Conservation (phyloP, 176 grass and related monocot species). For the Hordeum vulgare region MorexV3_pseudomolecules_assembly NC_058519.1:607949757-607950256, state of each 20-base stretch:
- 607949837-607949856: not conserved
- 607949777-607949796: no score
- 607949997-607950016: not conserved
- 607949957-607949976: not conserved
- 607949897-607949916: slow-evolving; percentile 9
- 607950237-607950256: slow-evolving; percentile 68
- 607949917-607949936: not conserved
- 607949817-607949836: not conserved
- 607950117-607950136: slow-evolving; percentile 76
- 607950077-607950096: not conserved
- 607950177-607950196: slow-evolving; percentile 86
- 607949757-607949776: no score
- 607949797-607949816: no score
- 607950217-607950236: slow-evolving; percentile 90
- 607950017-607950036: not conserved
- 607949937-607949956: not conserved
- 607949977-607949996: not conserved
- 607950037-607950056: not conserved
- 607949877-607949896: not conserved
- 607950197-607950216: slow-evolving; percentile 78
- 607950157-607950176: slow-evolving; percentile 94
- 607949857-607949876: not conserved
- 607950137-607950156: slow-evolving; percentile 79
- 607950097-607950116: slow-evolving; percentile 31
- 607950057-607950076: not conserved